Percentiles rank a stretch among this genome's conserved stretches.
Conservation (phyloP, 75 land plant genomes). For the Sequoia sempervirens region DNA sequence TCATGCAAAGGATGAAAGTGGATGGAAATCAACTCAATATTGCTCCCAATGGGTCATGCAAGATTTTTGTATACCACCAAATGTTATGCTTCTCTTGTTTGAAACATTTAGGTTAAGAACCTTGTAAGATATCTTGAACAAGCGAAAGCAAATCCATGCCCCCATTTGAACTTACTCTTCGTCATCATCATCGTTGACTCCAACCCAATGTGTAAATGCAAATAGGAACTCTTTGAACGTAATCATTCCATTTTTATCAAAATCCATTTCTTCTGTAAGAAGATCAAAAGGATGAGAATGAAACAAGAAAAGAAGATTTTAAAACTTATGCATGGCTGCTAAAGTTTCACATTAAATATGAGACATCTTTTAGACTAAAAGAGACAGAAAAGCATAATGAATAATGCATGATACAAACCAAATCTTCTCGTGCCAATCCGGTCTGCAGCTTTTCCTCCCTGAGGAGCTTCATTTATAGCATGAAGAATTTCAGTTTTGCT, state of each 20-base stretch:
- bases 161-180: background rate
- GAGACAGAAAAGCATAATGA: background rate
- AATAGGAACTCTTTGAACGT: conserved; percentile 70
- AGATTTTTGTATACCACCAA: background rate
- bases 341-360: background rate
- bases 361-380: background rate
- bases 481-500: conserved; percentile 59
- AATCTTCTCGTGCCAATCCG: conserved; percentile 58
- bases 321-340: background rate
- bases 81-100: conserved; percentile 1
- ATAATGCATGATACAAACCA: conserved; percentile 20
- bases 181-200: conserved; percentile 48
- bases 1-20: conserved; percentile 1
- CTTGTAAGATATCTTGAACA: background rate
- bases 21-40: background rate
- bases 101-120: background rate
- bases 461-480: conserved; percentile 55
- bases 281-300: background rate
- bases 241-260: conserved; percentile 42
- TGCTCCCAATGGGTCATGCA: background rate
- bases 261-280: conserved; percentile 72
- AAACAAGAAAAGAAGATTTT: background rate
- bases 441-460: conserved; percentile 43
- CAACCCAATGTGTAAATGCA: conserved; percentile 64
- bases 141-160: background rate